Conservation (phyloP, 2,329 filamentous ascomycete genomes). For the Cercospora beticola region DNA sequence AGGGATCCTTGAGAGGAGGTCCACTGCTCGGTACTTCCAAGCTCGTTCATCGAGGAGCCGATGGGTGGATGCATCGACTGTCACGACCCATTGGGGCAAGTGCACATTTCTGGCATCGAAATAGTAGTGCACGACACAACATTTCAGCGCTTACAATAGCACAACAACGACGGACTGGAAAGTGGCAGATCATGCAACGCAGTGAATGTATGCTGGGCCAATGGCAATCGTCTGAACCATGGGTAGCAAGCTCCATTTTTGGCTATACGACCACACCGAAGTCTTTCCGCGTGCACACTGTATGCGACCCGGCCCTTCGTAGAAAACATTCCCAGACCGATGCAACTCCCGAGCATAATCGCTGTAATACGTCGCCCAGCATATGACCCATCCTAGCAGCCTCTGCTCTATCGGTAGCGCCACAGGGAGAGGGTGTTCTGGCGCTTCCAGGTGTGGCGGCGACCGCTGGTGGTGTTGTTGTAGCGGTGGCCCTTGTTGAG, state of each 20-base stretch:
- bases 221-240: not conserved
- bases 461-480: conserved; percentile 96
- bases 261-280: conserved; percentile 13
- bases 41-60: not conserved
- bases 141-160: not conserved
- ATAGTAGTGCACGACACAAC: not conserved
- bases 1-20: not conserved
- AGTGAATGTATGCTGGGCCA: conserved; percentile 4
- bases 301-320: conserved; percentile 4
- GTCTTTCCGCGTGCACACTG: conserved; percentile 5
- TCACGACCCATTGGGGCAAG: not conserved
- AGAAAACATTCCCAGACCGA: conserved; percentile 22
- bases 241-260: conserved; percentile 12
- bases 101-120: not conserved
- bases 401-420: conserved; percentile 78
- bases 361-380: conserved; percentile 19
- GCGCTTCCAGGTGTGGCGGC: conserved; percentile 99
- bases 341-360: conserved; percentile 24
- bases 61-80: not conserved
- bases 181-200: conserved; percentile 1
- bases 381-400: conserved; percentile 16
- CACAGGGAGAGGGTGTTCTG: conserved; percentile 99
- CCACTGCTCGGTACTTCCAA: not conserved
- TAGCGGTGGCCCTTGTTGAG: conserved; percentile 98
- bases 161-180: not conserved